Conservation (phyloP, 2,329 filamentous ascomycete genomes). For the Aspergillus japonicus region DNA sequence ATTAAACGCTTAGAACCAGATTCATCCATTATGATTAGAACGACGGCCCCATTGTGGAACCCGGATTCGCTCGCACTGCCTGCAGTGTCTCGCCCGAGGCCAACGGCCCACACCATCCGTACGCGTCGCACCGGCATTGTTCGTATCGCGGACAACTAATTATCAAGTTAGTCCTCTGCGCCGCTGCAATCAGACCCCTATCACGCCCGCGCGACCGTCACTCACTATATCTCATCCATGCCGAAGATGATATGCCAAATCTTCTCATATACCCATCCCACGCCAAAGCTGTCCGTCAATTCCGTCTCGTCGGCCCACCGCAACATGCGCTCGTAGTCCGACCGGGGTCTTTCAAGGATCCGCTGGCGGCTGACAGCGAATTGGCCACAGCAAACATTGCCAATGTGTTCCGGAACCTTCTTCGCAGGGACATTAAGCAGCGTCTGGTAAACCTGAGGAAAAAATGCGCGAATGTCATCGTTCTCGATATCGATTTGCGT, state of each 20-base stretch:
- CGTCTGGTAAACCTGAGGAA: slow-evolving; percentile 27
- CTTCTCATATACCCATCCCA: slow-evolving; percentile 34
- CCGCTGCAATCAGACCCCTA: not conserved
- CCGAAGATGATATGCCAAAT: slow-evolving; percentile 37
- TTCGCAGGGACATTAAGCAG: slow-evolving; percentile 25
- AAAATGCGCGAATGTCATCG: slow-evolving; percentile 25
- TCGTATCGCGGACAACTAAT: slow-evolving; percentile 29
- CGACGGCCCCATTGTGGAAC: not conserved
- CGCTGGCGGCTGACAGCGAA: slow-evolving; percentile 35
- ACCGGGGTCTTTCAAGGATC: slow-evolving; percentile 26
- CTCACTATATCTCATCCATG: slow-evolving; percentile 28
- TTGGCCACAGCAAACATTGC: slow-evolving; percentile 36
- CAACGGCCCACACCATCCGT: slow-evolving; percentile 32
- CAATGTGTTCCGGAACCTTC: slow-evolving; percentile 28
- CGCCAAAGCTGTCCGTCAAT: slow-evolving; percentile 30
- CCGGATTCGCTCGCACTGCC: slow-evolving; percentile 19
- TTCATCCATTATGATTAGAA: slow-evolving; percentile 5
- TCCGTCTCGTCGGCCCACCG: slow-evolving; percentile 33
- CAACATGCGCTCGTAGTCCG: slow-evolving; percentile 35
- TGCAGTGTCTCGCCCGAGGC: slow-evolving; percentile 29
- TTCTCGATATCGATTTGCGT: slow-evolving; percentile 24
- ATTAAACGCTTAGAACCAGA: not conserved
- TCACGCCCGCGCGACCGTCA: no score
- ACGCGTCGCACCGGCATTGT: slow-evolving; percentile 32
- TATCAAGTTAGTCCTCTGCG: not conserved